These are phyloP conservation scores for Saccharomyces hybrid DNA, from an alignment of 1,139 yeast genomes.

Conservation along the genomic window DNA sequence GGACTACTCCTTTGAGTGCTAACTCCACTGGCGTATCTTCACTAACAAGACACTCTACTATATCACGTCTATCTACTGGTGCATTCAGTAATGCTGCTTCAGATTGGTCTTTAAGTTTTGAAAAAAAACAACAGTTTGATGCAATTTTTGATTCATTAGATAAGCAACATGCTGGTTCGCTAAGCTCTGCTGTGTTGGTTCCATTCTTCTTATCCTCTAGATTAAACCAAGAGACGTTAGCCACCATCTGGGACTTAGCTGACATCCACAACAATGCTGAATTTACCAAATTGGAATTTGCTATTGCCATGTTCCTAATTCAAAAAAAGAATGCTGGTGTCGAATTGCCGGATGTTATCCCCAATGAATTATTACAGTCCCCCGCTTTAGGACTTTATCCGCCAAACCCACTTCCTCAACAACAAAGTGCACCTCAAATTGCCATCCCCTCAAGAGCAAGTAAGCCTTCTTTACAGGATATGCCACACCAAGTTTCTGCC, in stretches of 20 bases:
- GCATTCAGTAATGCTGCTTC: slow-evolving; percentile 49
- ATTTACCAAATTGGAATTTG: slow-evolving; percentile 73
- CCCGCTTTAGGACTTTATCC: slow-evolving; percentile 28
- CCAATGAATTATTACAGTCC: slow-evolving; percentile 42
- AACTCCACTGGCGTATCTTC: slow-evolving; percentile 30
- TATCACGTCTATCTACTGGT: slow-evolving; percentile 29
- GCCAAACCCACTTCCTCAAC: slow-evolving; percentile 18
- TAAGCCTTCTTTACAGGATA: slow-evolving; percentile 27
- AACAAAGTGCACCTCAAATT: slow-evolving; percentile 15
- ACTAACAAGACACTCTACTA: slow-evolving; percentile 24
- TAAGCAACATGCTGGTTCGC: slow-evolving; percentile 49
- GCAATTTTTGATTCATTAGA: slow-evolving; percentile 72
- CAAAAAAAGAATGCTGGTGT: slow-evolving; percentile 75
- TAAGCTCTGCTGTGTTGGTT: slow-evolving; percentile 77
- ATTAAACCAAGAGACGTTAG: slow-evolving; percentile 75
- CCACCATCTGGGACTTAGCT: slow-evolving; percentile 89
- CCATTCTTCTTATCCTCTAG: slow-evolving; percentile 84
- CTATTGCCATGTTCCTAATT: slow-evolving; percentile 88
- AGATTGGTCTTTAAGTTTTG: slow-evolving; percentile 64
- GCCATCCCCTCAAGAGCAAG: slow-evolving; percentile 32
- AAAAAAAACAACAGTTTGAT: slow-evolving; percentile 72
- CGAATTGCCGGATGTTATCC: slow-evolving; percentile 63
- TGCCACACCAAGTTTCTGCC: slow-evolving; percentile 19
- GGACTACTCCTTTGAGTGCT: slow-evolving; percentile 24
- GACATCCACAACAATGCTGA: slow-evolving; percentile 84